Conservation (phyloP, 805 yeast species). For the Candida sithepensis region DNA sequence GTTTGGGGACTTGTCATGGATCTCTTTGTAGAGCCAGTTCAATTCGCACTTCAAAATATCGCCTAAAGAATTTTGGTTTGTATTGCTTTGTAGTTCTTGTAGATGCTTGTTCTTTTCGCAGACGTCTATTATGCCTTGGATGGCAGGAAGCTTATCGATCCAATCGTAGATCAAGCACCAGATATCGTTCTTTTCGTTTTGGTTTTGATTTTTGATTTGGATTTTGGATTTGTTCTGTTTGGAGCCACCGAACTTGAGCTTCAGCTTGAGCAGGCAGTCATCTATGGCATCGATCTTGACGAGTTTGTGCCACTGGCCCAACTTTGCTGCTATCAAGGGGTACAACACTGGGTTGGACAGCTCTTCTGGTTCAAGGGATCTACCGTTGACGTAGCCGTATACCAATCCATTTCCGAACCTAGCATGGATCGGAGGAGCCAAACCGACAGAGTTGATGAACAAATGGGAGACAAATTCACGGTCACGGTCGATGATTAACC, state of each 20-base stretch:
- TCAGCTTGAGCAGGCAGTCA: slow-evolving; percentile 39
- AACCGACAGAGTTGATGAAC: slow-evolving; percentile 50
- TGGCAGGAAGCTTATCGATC: slow-evolving; percentile 59
- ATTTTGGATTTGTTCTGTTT: not conserved
- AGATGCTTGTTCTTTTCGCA: slow-evolving; percentile 34
- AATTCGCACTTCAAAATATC: slow-evolving; percentile 48
- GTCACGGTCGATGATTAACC: slow-evolving; percentile 66
- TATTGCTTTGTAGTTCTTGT: slow-evolving; percentile 9
- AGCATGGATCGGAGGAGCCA: slow-evolving; percentile 69
- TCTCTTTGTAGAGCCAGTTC: slow-evolving; percentile 45
- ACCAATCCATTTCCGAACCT: slow-evolving; percentile 70
- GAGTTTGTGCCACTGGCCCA: slow-evolving; percentile 67
- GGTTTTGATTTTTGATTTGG: no score
- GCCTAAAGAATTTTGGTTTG: slow-evolving; percentile 17
- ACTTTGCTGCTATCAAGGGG: slow-evolving; percentile 57
- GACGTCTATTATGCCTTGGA: slow-evolving; percentile 34
- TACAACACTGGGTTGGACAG: slow-evolving; percentile 44
- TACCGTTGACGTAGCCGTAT: slow-evolving; percentile 65
- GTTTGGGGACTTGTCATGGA: slow-evolving; percentile 43
- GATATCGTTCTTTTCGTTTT: slow-evolving; percentile 35
- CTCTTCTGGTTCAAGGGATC: slow-evolving; percentile 55
- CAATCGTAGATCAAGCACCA: slow-evolving; percentile 63
- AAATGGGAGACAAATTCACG: slow-evolving; percentile 71
- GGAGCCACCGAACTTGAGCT: slow-evolving; percentile 20
- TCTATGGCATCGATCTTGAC: slow-evolving; percentile 46